Evolutionary conservation across 2,329 filamentous ascomycete genomes (phyloP).

Genomic region (Teratosphaeria nubilosa): DNA sequence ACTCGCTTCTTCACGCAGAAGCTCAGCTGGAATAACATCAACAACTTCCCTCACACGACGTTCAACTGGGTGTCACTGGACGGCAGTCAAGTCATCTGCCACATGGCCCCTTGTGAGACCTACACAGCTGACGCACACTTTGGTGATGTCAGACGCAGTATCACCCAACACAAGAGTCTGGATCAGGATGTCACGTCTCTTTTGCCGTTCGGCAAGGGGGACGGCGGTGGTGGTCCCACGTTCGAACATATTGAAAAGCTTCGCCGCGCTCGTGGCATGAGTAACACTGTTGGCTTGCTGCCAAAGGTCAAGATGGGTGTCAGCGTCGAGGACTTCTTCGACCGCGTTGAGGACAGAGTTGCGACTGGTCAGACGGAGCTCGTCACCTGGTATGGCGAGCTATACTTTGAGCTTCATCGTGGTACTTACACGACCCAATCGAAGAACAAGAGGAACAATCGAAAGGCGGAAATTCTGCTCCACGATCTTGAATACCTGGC

Average conservation of each 20-base stretch:
- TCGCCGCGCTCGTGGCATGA: conserved; percentile 79
- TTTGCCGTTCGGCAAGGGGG: conserved; percentile 90
- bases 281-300: conserved; percentile 72
- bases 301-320: conserved; percentile 82
- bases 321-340: conserved; percentile 92
- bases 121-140: conserved; percentile 94
- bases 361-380: conserved; percentile 53
- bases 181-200: conserved; percentile 85
- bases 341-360: conserved; percentile 68
- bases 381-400: conserved; percentile 93
- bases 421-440: conserved; percentile 93
- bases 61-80: conserved; percentile 98
- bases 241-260: conserved; percentile 93
- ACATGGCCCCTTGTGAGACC: conserved; percentile 93
- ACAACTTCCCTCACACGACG: conserved; percentile 95
- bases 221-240: conserved; percentile 90
- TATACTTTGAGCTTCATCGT: conserved; percentile 95
- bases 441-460: conserved; percentile 94
- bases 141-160: conserved; percentile 81
- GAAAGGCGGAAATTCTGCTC: conserved; percentile 72
- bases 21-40: conserved; percentile 99
- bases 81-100: conserved; percentile 91
- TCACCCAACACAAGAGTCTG: conserved; percentile 89
- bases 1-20: conserved; percentile 95
- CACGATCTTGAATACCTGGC: conserved; percentile 82